These are phyloP conservation scores for Tolypocladium sp. DNA, from an alignment of 2,329 filamentous ascomycete species.

Conservation along the genomic window DNA sequence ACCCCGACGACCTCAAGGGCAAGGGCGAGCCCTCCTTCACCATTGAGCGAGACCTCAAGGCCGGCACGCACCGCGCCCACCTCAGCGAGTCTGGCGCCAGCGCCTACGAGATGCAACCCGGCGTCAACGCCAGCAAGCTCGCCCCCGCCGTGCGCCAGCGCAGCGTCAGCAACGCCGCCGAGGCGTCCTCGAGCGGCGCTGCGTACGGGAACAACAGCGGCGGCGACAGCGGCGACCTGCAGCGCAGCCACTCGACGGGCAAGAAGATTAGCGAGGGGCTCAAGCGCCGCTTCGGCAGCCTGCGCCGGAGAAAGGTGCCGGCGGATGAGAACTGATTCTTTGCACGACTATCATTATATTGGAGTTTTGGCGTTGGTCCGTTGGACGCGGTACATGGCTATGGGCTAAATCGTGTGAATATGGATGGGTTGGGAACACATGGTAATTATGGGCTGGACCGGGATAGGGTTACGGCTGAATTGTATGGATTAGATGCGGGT, in stretches of 20 bases:
- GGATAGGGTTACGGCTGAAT: no score
- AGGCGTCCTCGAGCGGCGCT: constrained; percentile 12
- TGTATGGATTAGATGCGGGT: not conserved
- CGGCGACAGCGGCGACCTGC: constrained; percentile 13
- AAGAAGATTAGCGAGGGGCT: constrained; percentile 39
- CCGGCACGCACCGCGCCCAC: constrained; percentile 31
- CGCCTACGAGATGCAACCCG: constrained; percentile 41
- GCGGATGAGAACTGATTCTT: constrained; percentile 4
- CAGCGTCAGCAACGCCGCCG: constrained; percentile 31
- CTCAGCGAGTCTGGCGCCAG: constrained; percentile 16
- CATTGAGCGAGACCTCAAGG: constrained; percentile 58
- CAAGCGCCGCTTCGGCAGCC: constrained; percentile 43
- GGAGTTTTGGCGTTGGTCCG: not conserved
- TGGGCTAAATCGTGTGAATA: not conserved
- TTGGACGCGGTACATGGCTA: not conserved
- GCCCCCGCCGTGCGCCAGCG: constrained; percentile 24
- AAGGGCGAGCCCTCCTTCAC: constrained; percentile 71
- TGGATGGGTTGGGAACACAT: not conserved
- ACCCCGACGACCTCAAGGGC: constrained; percentile 69
- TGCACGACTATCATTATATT: not conserved
- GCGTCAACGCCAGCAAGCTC: constrained; percentile 10
- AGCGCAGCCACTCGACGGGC: constrained; percentile 31
- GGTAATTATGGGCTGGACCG: not conserved
- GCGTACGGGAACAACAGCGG: constrained; percentile 10
- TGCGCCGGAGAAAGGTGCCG: constrained; percentile 33